Evolutionary conservation across 2,329 filamentous ascomycete species (phyloP).

Genomic region (Cordyceps cateniannulata): DNA sequence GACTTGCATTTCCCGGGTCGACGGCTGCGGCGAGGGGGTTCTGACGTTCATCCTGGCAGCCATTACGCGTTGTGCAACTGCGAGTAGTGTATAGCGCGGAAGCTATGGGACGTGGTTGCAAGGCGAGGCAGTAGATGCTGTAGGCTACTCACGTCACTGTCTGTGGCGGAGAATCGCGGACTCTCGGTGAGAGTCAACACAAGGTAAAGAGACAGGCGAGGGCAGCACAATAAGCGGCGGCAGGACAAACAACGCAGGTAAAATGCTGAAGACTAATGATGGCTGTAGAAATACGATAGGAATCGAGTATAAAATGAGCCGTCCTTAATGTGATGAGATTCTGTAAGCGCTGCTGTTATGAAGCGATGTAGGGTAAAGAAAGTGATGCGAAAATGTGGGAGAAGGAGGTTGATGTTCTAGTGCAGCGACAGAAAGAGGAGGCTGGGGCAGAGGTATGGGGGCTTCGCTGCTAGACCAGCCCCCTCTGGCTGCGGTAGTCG

Average conservation of each 20-base stretch:
- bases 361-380: slow-evolving; percentile 12
- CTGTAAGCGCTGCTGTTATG: neutral
- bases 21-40: slow-evolving; percentile 54
- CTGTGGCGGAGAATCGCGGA: neutral
- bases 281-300: neutral
- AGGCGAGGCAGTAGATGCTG: neutral
- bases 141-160: slow-evolving; percentile 1
- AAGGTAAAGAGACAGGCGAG: neutral
- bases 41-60: slow-evolving; percentile 20
- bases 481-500: neutral
- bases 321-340: neutral
- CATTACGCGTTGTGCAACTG: slow-evolving; percentile 23
- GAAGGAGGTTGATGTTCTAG: slow-evolving; percentile 12
- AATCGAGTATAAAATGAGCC: slow-evolving; percentile 2
- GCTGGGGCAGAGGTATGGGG: slow-evolving; percentile 12
- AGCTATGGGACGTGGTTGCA: neutral
- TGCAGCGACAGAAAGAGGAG: slow-evolving; percentile 11
- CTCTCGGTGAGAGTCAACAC: neutral
- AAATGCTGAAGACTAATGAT: slow-evolving; percentile 4
- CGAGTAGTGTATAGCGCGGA: neutral
- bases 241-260: neutral
- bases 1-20: slow-evolving; percentile 43
- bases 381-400: neutral
- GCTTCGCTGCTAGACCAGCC: slow-evolving; percentile 12
- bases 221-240: slow-evolving; percentile 1